Percentiles rank a stretch among this genome's conserved stretches.
Evolutionary conservation across 257 asterid species (phyloP).

Genomic region (Ballota nigra): DNA sequence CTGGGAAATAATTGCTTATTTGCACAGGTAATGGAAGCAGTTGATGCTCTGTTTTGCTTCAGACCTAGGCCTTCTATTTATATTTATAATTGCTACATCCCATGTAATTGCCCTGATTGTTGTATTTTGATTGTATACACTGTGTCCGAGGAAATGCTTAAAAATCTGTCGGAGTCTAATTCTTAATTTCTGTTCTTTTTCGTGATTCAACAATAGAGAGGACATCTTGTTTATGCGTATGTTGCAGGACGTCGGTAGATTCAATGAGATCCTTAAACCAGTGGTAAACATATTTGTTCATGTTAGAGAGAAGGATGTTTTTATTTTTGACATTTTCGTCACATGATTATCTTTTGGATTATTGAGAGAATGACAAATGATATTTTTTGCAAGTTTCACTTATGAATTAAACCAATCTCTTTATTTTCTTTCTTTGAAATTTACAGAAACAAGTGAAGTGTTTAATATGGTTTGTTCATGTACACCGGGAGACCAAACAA

Average conservation of each 20-base stretch:
- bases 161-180: background rate
- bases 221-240: background rate
- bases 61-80: background rate
- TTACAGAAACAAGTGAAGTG: too few species aligned
- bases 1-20: constrained; percentile 21
- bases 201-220: background rate
- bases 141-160: constrained; percentile 16
- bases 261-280: background rate
- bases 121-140: constrained; percentile 26
- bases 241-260: background rate
- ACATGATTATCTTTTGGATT: background rate
- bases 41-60: constrained; percentile 15
- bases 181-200: background rate
- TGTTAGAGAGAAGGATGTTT: background rate
- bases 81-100: constrained; percentile 22
- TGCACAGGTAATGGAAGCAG: constrained; percentile 24
- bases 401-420: background rate
- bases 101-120: constrained; percentile 29
- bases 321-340: background rate
- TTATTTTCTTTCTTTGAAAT: background rate
- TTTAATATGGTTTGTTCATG: too few species aligned
- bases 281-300: background rate
- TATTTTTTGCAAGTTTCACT: background rate
- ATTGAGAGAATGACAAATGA: background rate
- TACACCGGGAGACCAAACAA: too few species aligned